Evolutionary conservation across 371 early-diverging fungal genomes (phyloP), one percentile per base, ranked within the genome.

Genomic region (Mortierella sp.): DNA sequence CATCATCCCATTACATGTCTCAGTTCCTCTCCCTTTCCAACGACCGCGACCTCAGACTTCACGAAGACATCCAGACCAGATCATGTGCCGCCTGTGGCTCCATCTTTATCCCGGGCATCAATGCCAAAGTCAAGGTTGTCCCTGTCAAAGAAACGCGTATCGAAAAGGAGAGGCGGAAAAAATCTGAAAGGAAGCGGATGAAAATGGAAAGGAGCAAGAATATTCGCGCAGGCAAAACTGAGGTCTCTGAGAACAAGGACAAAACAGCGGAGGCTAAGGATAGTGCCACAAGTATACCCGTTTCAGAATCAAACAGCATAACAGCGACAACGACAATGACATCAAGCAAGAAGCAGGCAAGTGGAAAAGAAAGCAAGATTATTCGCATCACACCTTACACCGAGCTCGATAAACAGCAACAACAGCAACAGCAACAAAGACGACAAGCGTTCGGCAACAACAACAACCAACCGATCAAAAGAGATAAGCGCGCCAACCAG

Each of bases 51-150:
- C 43, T 69, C 12, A 46, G 59, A 19, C 64, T 75, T 2, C 76
- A 68, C 37, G 64, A 69, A n/a, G 76, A 75, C 39, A 68, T 75
- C 50, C 76, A 69, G 27, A 41, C 69, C n/a, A 59, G 50, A 30
- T 53, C 69, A 7, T 75, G 76, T 14, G 60, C 76, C 28, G 76
- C 69, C 31, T 75, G 76, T 32, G 76, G 76, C 17, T 64, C 76
- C 42, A 75, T 75, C 42, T 75, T 75, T 56, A 43, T 64, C 5
- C 76, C 76, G 0, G 76, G 76, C 1, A n/a, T 75, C 50, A 75
- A 75, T 42, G 27, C 60, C 17, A 62, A 59, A 23, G 64, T 75
- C 30, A 52, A 58, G n/a, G 47, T 75, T 21, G 64, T 69, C 17
- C 64, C 73, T 11, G 62, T 64, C 1, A 4, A 27, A 0, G 64